Evolutionary conservation across 176 grass and related monocot species (phyloP).

Genomic region (Oryza brachyantha): DNA sequence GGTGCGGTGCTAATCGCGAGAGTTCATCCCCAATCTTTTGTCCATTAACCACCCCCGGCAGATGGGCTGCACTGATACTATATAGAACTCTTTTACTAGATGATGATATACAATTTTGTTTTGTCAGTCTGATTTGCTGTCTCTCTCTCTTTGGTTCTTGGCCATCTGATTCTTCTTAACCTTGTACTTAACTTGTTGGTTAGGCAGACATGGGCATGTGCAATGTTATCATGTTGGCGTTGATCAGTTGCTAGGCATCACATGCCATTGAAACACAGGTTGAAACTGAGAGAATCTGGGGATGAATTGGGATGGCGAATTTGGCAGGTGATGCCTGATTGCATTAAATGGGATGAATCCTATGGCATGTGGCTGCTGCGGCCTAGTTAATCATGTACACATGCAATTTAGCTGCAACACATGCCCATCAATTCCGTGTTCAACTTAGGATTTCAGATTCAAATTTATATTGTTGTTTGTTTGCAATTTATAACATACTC

Average conservation of each 20-base stretch:
- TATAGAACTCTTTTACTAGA: neutral
- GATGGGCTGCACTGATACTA: slow-evolving; percentile 16
- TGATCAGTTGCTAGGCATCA: neutral
- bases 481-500: too few relatives aligned
- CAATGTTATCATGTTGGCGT: neutral
- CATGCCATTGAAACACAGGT: slow-evolving; percentile 11
- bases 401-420: too few relatives aligned
- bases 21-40: neutral
- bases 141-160: neutral
- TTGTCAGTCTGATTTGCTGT: neutral
- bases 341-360: neutral
- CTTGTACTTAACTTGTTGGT: neutral
- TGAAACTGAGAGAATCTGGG: neutral
- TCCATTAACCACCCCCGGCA: slow-evolving; percentile 33
- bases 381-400: too few relatives aligned
- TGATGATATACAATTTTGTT: slow-evolving; percentile 22
- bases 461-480: too few relatives aligned
- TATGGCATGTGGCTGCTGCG: neutral
- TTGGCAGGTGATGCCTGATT: slow-evolving; percentile 6
- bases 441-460: too few relatives aligned
- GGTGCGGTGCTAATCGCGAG: slow-evolving; percentile 16
- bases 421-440: too few relatives aligned
- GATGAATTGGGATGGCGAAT: neutral
- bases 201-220: slow-evolving; percentile 18
- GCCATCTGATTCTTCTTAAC: neutral